A percentile compares a stretch with the other conserved stretches of the same genome.
Evolutionary conservation across 1,284 basidiomycete genomes (phyloP).

Genomic region (Cryptococcus sp.): DNA sequence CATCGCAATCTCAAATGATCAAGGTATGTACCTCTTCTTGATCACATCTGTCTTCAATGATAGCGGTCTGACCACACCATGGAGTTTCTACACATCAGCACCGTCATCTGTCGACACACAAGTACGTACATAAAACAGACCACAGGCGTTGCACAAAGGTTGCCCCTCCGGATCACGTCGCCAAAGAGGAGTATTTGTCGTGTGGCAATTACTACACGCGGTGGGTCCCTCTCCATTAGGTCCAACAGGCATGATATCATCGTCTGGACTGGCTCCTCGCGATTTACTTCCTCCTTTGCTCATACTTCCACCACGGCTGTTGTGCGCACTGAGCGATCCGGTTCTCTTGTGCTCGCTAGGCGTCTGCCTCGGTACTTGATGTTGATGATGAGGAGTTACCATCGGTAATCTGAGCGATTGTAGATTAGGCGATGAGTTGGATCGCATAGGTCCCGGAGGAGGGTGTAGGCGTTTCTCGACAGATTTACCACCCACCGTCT

Average conservation of each 20-base stretch:
- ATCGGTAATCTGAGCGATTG: slow-evolving; percentile 24
- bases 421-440: slow-evolving; percentile 46
- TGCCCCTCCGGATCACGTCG: slow-evolving; percentile 91
- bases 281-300: neutral
- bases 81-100: slow-evolving; percentile 67
- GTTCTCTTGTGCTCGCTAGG: neutral
- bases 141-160: slow-evolving; percentile 85
- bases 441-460: slow-evolving; percentile 26
- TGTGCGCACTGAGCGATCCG: neutral
- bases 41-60: slow-evolving; percentile 96
- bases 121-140: slow-evolving; percentile 75
- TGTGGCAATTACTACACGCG: slow-evolving; percentile 89
- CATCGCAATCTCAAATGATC: neutral
- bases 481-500: slow-evolving; percentile 32
- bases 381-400: neutral
- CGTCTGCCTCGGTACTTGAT: neutral
- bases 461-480: slow-evolving; percentile 9
- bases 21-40: slow-evolving; percentile 59
- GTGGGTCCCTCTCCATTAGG: slow-evolving; percentile 63
- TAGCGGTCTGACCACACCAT: slow-evolving; percentile 87
- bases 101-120: slow-evolving; percentile 16
- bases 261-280: slow-evolving; percentile 3
- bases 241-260: slow-evolving; percentile 10
- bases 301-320: neutral
- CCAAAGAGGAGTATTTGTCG: slow-evolving; percentile 94